Base-by-base conservation (phyloP, 192 early-diverging fungal species). In the Backusella parvicylindrica region DNA sequence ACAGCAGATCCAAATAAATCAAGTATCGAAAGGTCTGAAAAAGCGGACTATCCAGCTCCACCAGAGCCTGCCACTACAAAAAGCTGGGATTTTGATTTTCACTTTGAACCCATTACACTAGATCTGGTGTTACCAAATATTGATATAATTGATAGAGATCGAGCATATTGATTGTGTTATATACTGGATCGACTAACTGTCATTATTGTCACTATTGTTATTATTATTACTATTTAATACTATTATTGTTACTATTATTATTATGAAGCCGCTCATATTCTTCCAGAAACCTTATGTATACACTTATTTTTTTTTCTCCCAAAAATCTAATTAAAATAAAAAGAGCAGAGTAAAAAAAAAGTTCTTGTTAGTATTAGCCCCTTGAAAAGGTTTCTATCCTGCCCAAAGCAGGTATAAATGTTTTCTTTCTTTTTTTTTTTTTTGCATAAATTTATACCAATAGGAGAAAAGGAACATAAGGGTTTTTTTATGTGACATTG, bases 31-130 rank as follows among this genome's bases (percentile, higher is more conserved):
- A 53, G 21, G 21, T 21, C 21, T 26, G 50, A 53, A 21, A 21
- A 8, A 21, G n/a, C 8, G 8, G 50, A 53, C 21, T 21, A 53
- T n/a, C 50, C 50, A 53, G 21, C 50, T 21, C 50, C n/a, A 21
- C 50, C 50, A 53, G 21, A n/a, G 21, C 50, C 50, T 53, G n/a
- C 50, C 50, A 21, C 18, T 21, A 26, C 21, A 53, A 53, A 53
- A 21, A 53, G 50, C 50, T 53, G 50, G 26, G 37, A 69, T 69
- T 69, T 33, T 23, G 33, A 41, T 7, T 69, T 69, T 69, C 12
- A 69, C n/a, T 69, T 69, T 69, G 68, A 69, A 69, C 68, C 68
- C 26, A 69, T 69, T n/a, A 26, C 23, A 37, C 13, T 69, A 11
- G 68, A 69, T 41, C 37, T 41, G 3, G n/a, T 67, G 35, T 35